Base-by-base conservation (phyloP, 1,139 yeast genomes). In the Chernovozyma sophiae-reginae region DNA sequence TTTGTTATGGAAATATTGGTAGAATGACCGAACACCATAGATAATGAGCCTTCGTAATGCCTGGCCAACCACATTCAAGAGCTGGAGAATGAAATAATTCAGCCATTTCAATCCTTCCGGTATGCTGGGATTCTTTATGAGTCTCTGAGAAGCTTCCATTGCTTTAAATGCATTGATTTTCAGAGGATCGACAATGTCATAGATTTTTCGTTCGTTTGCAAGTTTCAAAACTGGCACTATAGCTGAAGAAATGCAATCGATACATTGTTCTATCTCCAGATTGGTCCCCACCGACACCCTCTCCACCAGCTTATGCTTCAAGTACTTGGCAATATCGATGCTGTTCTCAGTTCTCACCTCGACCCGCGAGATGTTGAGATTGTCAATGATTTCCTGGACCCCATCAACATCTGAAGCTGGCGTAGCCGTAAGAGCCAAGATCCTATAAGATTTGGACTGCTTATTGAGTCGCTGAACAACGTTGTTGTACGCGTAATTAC, bases 361-460 rank as follows among this genome's bases (percentile, higher is more conserved):
- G 29, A 90, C 80, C 39, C 73, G 74, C 0, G 96, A 81, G 2
- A 94, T 84, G 33, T 62, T 62, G 42, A 94, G 61, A 49, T 86
- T 86, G 38, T 77, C 73, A 2, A 92, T 79, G 25, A 92, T 81
- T 37, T 79, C 83, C 55, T 94, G 97, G 0, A 94, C 95, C 1
- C 94, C 89, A 42, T 86, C 96, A 1, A 87, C 74, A 39, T 84
- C 83, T 0, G 95, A 70, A 0, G 95, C 90, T 0, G 99, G 99
- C 0, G 99, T 94, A 1, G 99, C 99, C 0, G 98, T 89, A 43
- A 94, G 65, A 0, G 96, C 97, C 35, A 92, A 58, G 0, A 89
- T 68, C 33, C 98, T 66, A 48, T 79, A 84, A 1, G 87, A 78
- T 49, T 81, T 84, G 10, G 25, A 13, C 51, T 79, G 80, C 38